Conservation (phyloP, 2,329 filamentous ascomycete genomes). For the Cyphellophora attinorum region DNA sequence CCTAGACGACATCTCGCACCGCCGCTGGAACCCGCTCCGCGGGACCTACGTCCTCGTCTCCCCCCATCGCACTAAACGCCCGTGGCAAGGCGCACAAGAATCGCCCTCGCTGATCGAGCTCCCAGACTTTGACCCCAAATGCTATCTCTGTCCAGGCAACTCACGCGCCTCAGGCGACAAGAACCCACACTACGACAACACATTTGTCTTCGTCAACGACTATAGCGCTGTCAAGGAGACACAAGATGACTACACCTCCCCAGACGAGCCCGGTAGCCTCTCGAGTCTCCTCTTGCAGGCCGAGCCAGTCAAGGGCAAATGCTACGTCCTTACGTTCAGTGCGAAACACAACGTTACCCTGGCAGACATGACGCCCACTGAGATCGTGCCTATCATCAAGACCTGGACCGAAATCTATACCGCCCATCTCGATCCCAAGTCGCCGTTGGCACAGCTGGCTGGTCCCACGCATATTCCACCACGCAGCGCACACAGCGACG, state of each 20-base stretch:
- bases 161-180: conserved; percentile 73
- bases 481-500: conserved; percentile 32
- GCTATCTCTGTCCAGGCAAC: conserved; percentile 92
- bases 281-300: conserved; percentile 70
- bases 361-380: conserved; percentile 68
- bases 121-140: conserved; percentile 79
- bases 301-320: conserved; percentile 83
- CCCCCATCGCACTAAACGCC: conserved; percentile 89
- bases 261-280: conserved; percentile 39
- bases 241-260: conserved; percentile 63
- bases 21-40: conserved; percentile 84
- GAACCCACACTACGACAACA: conserved; percentile 79
- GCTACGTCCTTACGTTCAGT: conserved; percentile 94
- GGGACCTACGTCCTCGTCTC: conserved; percentile 91
- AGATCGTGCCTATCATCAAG: conserved; percentile 75
- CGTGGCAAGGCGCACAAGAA: conserved; percentile 88
- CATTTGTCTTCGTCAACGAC: conserved; percentile 94
- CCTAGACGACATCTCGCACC: conserved; percentile 91
- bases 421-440: conserved; percentile 64
- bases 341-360: conserved; percentile 83
- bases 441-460: conserved; percentile 47
- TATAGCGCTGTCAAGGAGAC: conserved; percentile 94
- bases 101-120: conserved; percentile 56
- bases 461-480: conserved; percentile 37
- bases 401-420: conserved; percentile 90